Evolutionary conservation across 2,329 filamentous ascomycete species (phyloP), one percentile per base, ranked within the genome.

Genomic region (Fusarium zealandicum): DNA sequence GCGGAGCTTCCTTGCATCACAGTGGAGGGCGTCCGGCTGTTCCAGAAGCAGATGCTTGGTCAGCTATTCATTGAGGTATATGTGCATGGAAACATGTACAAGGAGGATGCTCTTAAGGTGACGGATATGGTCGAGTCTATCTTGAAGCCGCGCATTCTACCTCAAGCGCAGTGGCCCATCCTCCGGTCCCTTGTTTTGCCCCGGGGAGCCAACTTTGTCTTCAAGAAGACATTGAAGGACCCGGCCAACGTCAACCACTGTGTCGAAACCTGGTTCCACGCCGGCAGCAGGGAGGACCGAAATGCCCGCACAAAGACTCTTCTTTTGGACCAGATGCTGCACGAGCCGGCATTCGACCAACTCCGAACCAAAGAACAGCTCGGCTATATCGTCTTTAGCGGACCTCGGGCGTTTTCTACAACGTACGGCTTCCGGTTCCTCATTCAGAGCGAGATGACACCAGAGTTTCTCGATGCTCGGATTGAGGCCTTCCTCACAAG

Each of bases 341-440:
- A 96, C 51, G 95, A 99, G 76, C 93, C 93, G 4, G 90, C 90
- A 8, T 99, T 98, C 70, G 92, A 99, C 74, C 92, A 96, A 72
- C 82, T 99, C 7, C 86, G 95, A 42, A 98, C 95, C 36, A 97
- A 98, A 75, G 93, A 99, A 73, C 93, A 99, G 75, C 87, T 99
- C 6, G 95, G 95, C 11, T 99, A 99, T 66, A 90, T 99, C 46
- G 93, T 99, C 1, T 96, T 93, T 75, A 93, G 90, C 41, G 90
- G 92, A 22, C 81, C 86, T 10, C 81, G 88, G 32, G 82, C 83
- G 45, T 85, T 89, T 49, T 78, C 86, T n/a, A 92, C 90, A 1
- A 93, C 89, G 0, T 88, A 91, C 66, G 91, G 90, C 1, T 95
- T 95, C 74, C 85, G 93, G 6, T 89, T 99, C 60, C 84, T 98